Conservation (phyloP, 129 eudicot genomes). For the Cynara cardunculus region DNA sequence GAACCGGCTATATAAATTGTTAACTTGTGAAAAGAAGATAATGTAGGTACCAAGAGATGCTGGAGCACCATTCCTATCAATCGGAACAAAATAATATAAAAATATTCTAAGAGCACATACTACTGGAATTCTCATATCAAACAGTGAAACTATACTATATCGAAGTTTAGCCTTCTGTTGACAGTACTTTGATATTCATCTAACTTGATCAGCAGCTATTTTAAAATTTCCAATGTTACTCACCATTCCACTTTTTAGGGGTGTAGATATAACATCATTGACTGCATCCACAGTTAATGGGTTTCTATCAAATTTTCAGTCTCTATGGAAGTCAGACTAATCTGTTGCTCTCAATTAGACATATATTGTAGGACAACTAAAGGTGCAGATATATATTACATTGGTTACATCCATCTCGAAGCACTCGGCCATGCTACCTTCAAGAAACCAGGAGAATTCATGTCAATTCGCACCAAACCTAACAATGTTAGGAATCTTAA, state of each 20-base stretch:
- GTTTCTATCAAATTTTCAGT: not conserved
- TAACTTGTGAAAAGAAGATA: not conserved
- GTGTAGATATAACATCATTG: not conserved
- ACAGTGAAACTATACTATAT: not conserved
- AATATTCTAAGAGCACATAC: not conserved
- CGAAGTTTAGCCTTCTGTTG: not conserved
- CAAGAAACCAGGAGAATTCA: not conserved
- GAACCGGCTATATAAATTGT: not conserved
- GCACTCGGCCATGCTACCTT: not conserved
- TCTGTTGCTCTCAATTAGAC: not conserved
- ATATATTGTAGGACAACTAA: not conserved
- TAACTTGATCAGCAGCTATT: not conserved
- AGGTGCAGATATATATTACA: not conserved
- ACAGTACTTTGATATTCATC: not conserved
- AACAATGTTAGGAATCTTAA: too few relatives aligned
- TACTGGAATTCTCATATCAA: slow-evolving; percentile 6
- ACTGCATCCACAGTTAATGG: slow-evolving; percentile 5
- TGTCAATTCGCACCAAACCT: not conserved
- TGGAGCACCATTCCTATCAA: not conserved
- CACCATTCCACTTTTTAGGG: not conserved
- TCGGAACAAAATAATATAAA: not conserved
- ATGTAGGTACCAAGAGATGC: slow-evolving; percentile 1
- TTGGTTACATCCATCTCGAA: not conserved
- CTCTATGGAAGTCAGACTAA: not conserved
- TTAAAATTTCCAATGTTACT: not conserved